Evolutionary conservation across 495 filamentous ascomycete genomes (phyloP).

Genomic region (Xylaria intraflava): DNA sequence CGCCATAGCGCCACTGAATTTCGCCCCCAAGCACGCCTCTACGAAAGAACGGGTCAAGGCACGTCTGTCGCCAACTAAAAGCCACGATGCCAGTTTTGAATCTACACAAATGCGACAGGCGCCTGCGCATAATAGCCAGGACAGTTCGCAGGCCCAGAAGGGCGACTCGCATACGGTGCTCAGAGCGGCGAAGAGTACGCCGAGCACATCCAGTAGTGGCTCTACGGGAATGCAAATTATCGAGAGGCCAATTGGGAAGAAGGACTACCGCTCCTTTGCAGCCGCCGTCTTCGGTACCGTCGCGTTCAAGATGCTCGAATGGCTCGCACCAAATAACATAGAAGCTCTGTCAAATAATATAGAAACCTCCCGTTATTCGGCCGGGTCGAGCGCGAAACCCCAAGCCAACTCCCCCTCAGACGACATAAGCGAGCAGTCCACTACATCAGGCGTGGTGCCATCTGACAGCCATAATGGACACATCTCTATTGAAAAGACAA

Average conservation of each 20-base stretch:
- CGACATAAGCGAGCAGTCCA: conserved; percentile 1
- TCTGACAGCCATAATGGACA: not conserved
- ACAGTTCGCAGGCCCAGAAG: conserved; percentile 3
- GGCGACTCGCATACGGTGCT: conserved; percentile 9
- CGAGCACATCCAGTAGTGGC: not conserved
- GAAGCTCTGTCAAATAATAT: conserved; percentile 34
- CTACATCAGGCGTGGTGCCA: not conserved
- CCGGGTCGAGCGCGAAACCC: conserved; percentile 4
- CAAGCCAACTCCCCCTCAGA: conserved; percentile 2
- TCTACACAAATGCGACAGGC: not conserved
- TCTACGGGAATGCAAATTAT: conserved; percentile 19
- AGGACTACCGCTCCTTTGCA: conserved; percentile 78
- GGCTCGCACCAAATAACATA: conserved; percentile 54
- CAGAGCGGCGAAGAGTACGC: conserved; percentile 10
- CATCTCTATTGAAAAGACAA: not conserved
- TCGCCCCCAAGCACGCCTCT: conserved; percentile 25
- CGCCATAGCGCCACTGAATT: conserved; percentile 30
- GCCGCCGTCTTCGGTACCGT: conserved; percentile 75
- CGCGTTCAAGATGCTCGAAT: conserved; percentile 73
- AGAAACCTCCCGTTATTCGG: conserved; percentile 2
- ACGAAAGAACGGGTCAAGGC: conserved; percentile 12
- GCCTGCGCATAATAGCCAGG: not conserved
- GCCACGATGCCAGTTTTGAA: not conserved
- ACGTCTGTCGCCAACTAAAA: conserved; percentile 3
- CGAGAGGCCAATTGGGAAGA: conserved; percentile 54